Conservation (phyloP, 179 eudicot species). For the Nepenthes alata region DNA sequence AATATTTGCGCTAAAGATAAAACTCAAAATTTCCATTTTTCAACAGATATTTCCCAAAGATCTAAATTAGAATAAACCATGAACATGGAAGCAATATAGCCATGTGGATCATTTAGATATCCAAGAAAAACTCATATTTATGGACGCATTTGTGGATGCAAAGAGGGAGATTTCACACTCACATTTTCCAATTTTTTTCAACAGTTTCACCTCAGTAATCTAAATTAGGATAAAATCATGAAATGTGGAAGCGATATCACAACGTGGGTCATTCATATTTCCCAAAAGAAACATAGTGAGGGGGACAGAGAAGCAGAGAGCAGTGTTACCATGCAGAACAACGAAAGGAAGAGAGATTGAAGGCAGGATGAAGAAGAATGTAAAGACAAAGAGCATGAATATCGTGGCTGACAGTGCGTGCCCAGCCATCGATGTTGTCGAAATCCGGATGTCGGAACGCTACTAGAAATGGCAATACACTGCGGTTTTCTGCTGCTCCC, state of each 20-base stretch:
- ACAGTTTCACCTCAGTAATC: neutral
- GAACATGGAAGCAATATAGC: neutral
- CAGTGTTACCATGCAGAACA: constrained; percentile 7
- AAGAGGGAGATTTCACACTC: too few species aligned
- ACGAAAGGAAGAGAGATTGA: constrained; percentile 9
- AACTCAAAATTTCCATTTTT: neutral
- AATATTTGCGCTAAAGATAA: neutral
- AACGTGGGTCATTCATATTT: neutral
- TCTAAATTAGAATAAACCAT: neutral
- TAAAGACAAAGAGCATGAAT: neutral
- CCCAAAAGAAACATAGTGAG: neutral
- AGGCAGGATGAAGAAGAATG: neutral
- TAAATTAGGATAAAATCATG: neutral
- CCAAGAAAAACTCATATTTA: too few species aligned
- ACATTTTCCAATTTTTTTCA: neutral
- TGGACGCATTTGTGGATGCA: too few species aligned
- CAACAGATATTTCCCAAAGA: too few species aligned
- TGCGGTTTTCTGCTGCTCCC: too few species aligned
- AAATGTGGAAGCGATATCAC: neutral
- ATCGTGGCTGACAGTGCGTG: neutral
- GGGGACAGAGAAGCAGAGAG: neutral
- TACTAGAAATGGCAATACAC: too few species aligned
- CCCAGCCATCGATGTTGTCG: constrained; percentile 1
- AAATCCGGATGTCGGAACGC: too few species aligned
- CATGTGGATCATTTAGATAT: neutral